phyloP scores from a whole-genome alignment of 2,329 filamentous ascomycete genomes.

The Cadophora sp. region DNA sequence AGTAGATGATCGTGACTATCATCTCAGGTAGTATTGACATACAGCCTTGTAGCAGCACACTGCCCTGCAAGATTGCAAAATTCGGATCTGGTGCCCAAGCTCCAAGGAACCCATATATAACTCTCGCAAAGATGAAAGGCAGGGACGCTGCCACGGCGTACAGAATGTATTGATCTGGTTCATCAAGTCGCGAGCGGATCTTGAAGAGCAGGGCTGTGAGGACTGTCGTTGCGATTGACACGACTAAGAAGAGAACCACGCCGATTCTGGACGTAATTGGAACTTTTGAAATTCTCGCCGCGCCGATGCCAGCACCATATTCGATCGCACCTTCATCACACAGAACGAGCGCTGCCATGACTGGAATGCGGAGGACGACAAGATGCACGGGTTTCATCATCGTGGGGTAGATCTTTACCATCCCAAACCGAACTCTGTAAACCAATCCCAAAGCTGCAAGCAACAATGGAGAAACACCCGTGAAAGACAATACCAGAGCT shows the following conservation, averaged over 20 bases:
- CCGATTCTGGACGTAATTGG: background rate
- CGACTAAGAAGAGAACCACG: background rate
- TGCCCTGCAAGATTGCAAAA: background rate
- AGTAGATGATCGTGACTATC: background rate
- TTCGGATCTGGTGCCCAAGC: background rate
- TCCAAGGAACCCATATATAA: background rate
- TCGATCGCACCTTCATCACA: constrained; percentile 6
- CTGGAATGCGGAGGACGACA: background rate
- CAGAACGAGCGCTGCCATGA: background rate
- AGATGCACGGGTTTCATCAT: background rate
- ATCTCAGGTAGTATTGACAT: background rate
- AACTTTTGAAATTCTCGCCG: constrained; percentile 30
- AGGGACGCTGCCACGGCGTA: background rate
- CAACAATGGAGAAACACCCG: background rate
- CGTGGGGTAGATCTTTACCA: constrained; percentile 13
- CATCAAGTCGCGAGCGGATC: background rate
- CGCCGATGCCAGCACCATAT: constrained; percentile 34
- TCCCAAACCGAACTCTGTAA: background rate
- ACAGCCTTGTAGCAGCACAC: background rate
- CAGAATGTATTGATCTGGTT: background rate
- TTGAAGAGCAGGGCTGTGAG: background rate
- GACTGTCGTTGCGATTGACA: background rate
- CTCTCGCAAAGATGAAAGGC: background rate
- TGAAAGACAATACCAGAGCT: background rate
- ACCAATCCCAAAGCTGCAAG: constrained; percentile 1